A percentile compares a stretch with the other conserved stretches of the same genome.
Evolutionary conservation across 768 basidiomycete genomes (phyloP).

Genomic region (Kondoa malvinella): DNA sequence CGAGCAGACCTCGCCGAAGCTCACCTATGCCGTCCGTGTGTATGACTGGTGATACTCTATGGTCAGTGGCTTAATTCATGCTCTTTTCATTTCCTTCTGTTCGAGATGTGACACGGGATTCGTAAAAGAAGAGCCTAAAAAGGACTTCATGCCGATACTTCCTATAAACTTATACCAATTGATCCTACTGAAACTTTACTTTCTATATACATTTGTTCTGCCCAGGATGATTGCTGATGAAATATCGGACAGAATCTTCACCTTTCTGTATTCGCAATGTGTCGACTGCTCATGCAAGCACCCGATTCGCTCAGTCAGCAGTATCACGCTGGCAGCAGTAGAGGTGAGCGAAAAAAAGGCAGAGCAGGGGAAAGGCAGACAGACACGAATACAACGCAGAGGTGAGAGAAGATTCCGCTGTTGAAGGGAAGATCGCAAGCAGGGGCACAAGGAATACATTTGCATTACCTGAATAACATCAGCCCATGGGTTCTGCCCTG

Average conservation of each 20-base stretch:
- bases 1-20: too few species aligned
- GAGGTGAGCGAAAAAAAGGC: not conserved
- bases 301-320: too few species aligned
- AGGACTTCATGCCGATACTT: not conserved
- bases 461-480: not conserved
- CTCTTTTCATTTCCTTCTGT: not conserved
- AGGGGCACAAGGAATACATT: too few species aligned
- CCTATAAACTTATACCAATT: slow-evolving; percentile 23
- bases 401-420: too few species aligned
- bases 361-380: too few species aligned
- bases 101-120: slow-evolving; percentile 6
- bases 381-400: too few species aligned
- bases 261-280: too few species aligned
- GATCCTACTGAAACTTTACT: not conserved
- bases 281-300: too few species aligned
- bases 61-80: slow-evolving; percentile 44
- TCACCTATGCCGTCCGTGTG: too few species aligned
- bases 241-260: slow-evolving; percentile 57
- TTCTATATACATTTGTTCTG: not conserved
- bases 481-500: not conserved
- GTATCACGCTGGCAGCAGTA: too few species aligned
- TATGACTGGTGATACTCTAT: slow-evolving; percentile 76
- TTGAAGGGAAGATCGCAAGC: too few species aligned
- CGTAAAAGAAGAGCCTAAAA: slow-evolving; percentile 13
- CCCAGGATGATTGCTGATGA: not conserved